Conservation (phyloP, 805 yeast genomes). For the Starmerella riodocensis region DNA sequence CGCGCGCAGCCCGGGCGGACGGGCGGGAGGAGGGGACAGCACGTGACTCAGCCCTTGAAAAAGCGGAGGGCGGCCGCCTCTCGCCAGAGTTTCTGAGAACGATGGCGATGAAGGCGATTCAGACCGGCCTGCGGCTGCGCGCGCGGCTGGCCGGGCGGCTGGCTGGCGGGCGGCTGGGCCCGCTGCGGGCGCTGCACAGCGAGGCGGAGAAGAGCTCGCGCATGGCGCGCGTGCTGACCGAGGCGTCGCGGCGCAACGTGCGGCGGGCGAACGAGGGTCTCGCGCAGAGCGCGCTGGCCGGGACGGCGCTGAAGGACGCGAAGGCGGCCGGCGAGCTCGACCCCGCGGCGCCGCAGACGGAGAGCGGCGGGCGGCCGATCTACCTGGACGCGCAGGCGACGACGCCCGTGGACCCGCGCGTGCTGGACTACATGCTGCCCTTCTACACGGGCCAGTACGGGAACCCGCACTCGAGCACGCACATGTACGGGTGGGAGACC, state of each 20-base stretch:
- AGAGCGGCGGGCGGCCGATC: slow-evolving; percentile 54
- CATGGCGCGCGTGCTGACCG: slow-evolving; percentile 13
- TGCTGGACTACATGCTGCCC: slow-evolving; percentile 36
- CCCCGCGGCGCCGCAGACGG: slow-evolving; percentile 17
- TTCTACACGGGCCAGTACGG: slow-evolving; percentile 77
- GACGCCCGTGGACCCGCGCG: slow-evolving; percentile 95
- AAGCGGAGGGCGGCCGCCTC: too few species aligned
- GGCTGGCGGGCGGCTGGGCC: not conserved
- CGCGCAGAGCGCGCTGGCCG: not conserved
- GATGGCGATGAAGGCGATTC: not conserved
- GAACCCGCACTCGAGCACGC: slow-evolving; percentile 95
- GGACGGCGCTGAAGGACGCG: too few species aligned
- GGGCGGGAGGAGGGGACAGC: too few species aligned
- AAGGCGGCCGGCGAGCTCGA: slow-evolving; percentile 3
- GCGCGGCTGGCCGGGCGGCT: not conserved
- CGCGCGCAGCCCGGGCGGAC: too few species aligned
- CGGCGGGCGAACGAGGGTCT: slow-evolving; percentile 12
- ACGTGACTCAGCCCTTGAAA: too few species aligned
- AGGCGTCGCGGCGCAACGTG: slow-evolving; percentile 12
- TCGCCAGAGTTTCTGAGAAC: too few species aligned
- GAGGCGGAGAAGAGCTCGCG: slow-evolving; percentile 13
- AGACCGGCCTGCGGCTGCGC: not conserved
- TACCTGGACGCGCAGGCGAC: slow-evolving; percentile 97
- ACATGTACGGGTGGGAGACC: slow-evolving; percentile 98
- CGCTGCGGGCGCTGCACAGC: slow-evolving; percentile 7